phyloP scores from a whole-genome alignment of 306 rosid genomes.

The Psophocarpus tetragonolobus region DNA sequence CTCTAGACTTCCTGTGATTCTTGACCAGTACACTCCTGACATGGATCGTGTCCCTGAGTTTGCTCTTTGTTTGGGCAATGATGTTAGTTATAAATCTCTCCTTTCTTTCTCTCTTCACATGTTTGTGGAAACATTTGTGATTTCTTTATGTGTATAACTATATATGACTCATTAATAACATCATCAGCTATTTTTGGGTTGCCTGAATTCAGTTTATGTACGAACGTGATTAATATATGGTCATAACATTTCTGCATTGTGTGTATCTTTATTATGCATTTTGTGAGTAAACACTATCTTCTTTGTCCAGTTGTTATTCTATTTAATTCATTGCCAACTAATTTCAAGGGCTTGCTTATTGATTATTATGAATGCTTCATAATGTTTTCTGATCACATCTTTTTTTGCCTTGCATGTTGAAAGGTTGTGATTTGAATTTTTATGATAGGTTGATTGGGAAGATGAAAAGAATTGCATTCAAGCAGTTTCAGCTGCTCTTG shows the following conservation, averaged over 20 bases:
- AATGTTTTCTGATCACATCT: conserved; percentile 10
- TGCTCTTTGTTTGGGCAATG: conserved; percentile 79
- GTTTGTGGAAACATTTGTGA: conserved; percentile 6
- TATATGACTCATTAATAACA: conserved; percentile 4
- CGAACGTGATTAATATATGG: background rate
- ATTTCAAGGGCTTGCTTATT: background rate
- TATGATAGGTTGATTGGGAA: conserved; percentile 80
- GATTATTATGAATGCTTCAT: conserved; percentile 17
- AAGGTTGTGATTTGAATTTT: conserved; percentile 25
- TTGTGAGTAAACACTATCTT: conserved; percentile 2
- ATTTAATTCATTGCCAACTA: conserved; percentile 3
- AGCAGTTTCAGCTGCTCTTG: conserved; percentile 81
- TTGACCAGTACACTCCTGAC: conserved; percentile 96
- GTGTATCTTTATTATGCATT: conserved; percentile 11
- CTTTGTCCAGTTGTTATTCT: conserved; percentile 17
- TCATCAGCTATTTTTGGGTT: conserved; percentile 13
- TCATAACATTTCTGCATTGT: background rate
- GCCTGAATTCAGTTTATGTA: conserved; percentile 23
- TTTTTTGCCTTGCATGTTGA: background rate
- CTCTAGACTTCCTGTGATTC: conserved; percentile 81
- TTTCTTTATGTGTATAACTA: background rate
- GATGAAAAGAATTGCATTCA: conserved; percentile 76
- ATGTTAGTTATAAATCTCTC: conserved; percentile 56
- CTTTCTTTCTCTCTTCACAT: conserved; percentile 14
- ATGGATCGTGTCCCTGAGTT: conserved; percentile 91